A percentile compares a stretch with the other conserved stretches of the same genome.
Conservation (phyloP, 345 rosid species). For the Streptanthus diversifolius region DNA sequence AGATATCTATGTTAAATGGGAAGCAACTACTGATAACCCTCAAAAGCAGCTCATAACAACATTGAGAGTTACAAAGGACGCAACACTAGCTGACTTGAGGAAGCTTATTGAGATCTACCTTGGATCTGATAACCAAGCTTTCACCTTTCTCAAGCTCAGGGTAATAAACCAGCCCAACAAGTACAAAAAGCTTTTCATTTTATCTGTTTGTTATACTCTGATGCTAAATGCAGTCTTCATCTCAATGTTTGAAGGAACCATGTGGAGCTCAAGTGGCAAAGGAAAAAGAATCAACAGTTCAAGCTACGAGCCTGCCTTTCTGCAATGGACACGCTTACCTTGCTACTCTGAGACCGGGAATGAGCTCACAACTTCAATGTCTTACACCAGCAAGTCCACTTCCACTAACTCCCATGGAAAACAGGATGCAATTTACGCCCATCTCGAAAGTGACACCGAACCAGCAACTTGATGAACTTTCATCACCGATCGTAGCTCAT, state of each 20-base stretch:
- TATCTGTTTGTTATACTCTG: background rate
- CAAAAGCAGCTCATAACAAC: slow-evolving; percentile 53
- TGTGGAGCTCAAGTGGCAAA: slow-evolving; percentile 46
- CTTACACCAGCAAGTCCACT: slow-evolving; percentile 41
- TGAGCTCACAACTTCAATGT: slow-evolving; percentile 30
- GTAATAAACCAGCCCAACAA: slow-evolving; percentile 30
- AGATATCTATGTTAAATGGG: slow-evolving; percentile 60
- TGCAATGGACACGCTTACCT: slow-evolving; percentile 46
- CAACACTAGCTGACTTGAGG: slow-evolving; percentile 64
- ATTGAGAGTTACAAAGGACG: slow-evolving; percentile 50
- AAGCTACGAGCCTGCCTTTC: slow-evolving; percentile 48
- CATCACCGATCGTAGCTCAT: slow-evolving; percentile 49
- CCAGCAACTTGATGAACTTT: slow-evolving; percentile 37
- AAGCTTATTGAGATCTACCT: slow-evolving; percentile 70
- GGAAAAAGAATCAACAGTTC: slow-evolving; percentile 50
- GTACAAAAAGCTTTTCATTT: background rate
- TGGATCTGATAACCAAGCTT: slow-evolving; percentile 51
- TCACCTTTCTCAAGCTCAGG: slow-evolving; percentile 56
- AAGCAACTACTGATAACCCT: slow-evolving; percentile 46
- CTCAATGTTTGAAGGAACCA: slow-evolving; percentile 52
- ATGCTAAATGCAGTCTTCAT: slow-evolving; percentile 12
- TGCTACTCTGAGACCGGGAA: slow-evolving; percentile 50
- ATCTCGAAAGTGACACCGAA: slow-evolving; percentile 30
- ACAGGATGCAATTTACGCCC: slow-evolving; percentile 46
- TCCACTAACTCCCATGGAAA: slow-evolving; percentile 58